Evolutionary conservation across 2,329 filamentous ascomycete species (phyloP).

Genomic region (Claviceps sorghi): DNA sequence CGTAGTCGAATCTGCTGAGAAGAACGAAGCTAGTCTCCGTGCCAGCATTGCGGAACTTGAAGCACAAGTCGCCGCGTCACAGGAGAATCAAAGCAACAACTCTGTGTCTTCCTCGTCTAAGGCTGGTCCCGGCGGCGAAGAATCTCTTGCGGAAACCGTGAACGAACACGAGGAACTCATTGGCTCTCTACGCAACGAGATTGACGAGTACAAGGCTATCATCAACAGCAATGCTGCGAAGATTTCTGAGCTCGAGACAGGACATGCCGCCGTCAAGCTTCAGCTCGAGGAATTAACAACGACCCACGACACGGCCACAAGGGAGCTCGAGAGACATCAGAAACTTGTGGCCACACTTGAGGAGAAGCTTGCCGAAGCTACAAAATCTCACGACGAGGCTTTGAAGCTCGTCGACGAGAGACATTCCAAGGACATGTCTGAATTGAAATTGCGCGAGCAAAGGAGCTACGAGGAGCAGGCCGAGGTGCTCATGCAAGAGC

Average conservation of each 20-base stretch:
- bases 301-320: conserved; percentile 36
- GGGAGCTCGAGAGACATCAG: conserved; percentile 31
- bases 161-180: conserved; percentile 45
- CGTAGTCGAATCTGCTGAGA: conserved; percentile 54
- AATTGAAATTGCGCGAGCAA: conserved; percentile 33
- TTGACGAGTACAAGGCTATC: conserved; percentile 66
- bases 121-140: conserved; percentile 21
- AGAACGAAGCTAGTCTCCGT: conserved; percentile 58
- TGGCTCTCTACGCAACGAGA: conserved; percentile 51
- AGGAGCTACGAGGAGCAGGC: conserved; percentile 43
- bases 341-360: conserved; percentile 39
- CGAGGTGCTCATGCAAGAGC: conserved; percentile 43
- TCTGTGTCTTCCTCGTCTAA: conserved; percentile 22
- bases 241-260: conserved; percentile 59
- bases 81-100: conserved; percentile 33
- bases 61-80: conserved; percentile 35
- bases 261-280: conserved; percentile 49
- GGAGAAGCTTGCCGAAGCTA: conserved; percentile 40
- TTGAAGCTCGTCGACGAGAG: conserved; percentile 33
- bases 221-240: conserved; percentile 54
- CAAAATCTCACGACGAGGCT: conserved; percentile 39
- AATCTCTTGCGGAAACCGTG: conserved; percentile 31
- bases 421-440: conserved; percentile 36
- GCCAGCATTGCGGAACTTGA: conserved; percentile 63
- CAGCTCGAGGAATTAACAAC: conserved; percentile 54